Evolutionary conservation across 2,329 filamentous ascomycete species (phyloP).

Genomic region (Dactylonectria macrodidyma): DNA sequence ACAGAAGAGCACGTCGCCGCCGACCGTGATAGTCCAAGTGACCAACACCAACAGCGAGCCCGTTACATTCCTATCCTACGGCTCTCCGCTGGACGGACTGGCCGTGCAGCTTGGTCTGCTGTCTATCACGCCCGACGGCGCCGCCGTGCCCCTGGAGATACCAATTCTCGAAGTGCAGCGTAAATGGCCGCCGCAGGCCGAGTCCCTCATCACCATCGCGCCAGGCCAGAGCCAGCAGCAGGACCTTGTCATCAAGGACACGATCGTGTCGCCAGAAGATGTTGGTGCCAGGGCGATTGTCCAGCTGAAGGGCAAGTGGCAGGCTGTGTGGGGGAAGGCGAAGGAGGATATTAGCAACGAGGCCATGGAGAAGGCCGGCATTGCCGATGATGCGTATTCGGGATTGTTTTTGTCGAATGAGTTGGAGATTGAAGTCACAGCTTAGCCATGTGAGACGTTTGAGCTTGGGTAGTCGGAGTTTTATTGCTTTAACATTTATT

Average conservation of each 20-base stretch:
- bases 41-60: conserved; percentile 57
- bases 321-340: conserved; percentile 47
- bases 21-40: conserved; percentile 55
- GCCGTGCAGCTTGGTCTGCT: conserved; percentile 60
- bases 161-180: conserved; percentile 56
- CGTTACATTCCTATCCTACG: conserved; percentile 60
- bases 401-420: conserved; percentile 43
- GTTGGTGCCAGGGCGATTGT: conserved; percentile 53
- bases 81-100: conserved; percentile 61
- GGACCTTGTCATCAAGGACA: conserved; percentile 55
- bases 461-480: neutral
- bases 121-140: conserved; percentile 55
- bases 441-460: neutral
- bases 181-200: conserved; percentile 57
- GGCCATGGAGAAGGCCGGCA: conserved; percentile 37
- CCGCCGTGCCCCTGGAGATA: conserved; percentile 53
- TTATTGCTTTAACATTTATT: no score
- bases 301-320: conserved; percentile 56
- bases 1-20: conserved; percentile 53
- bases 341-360: conserved; percentile 43
- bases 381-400: conserved; percentile 39
- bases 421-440: conserved; percentile 35
- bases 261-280: conserved; percentile 53
- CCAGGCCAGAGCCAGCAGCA: conserved; percentile 54
- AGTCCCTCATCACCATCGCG: conserved; percentile 57